Base-by-base conservation (phyloP, 2,329 filamentous ascomycete genomes). In the Tolypocladium capitatum region DNA sequence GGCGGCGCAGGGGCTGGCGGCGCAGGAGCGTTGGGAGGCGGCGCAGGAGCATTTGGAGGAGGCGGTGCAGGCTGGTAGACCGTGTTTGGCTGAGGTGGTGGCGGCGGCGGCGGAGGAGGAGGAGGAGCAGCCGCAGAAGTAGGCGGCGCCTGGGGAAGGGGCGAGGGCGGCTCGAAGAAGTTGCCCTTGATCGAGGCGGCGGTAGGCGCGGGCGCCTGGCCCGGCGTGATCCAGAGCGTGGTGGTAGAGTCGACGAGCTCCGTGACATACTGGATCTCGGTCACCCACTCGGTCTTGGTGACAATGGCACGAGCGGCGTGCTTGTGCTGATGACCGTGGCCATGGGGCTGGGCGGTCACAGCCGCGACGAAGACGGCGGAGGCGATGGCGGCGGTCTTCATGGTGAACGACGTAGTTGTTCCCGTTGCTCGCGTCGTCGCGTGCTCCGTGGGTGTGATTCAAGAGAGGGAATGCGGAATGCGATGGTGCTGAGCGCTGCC, bases 201-300 rank as follows among this genome's bases (percentile, higher is more conserved):
- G 31, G 58, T 55, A 40, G 58, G 51, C 33, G 57, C 54, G 36
- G 60, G 41, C 46, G 60, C 54, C 49, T 58, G 53, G 47, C 59
- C 58, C 13, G 68, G 66, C 24, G 59, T 61, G 58, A 75, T 55
- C 55, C 63, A 69, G 58, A 68, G 51, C 47, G 75, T 78, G 55
- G 69, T 67, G 53, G 66, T 70, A 33, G 66, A 64, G 54, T 76
- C 74, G 47, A 78, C 59, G 45, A 67, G 49, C 63, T 72, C 61
- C 49, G 73, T 71, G 51, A 78, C 66, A 44, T 60, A 63, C 52
- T 58, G 70, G 3, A 67, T 69, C 55, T 73, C 68, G 7, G 70
- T 75, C 54, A 76, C 72, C 66, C 71, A 76, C 56, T 70, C 70
- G 46, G 68, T 68, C 56, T 71, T 67, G 38, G 71, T 74, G 53